phyloP scores from a whole-genome alignment of 805 yeast species.

The Wickerhamiella occidentalis region DNA sequence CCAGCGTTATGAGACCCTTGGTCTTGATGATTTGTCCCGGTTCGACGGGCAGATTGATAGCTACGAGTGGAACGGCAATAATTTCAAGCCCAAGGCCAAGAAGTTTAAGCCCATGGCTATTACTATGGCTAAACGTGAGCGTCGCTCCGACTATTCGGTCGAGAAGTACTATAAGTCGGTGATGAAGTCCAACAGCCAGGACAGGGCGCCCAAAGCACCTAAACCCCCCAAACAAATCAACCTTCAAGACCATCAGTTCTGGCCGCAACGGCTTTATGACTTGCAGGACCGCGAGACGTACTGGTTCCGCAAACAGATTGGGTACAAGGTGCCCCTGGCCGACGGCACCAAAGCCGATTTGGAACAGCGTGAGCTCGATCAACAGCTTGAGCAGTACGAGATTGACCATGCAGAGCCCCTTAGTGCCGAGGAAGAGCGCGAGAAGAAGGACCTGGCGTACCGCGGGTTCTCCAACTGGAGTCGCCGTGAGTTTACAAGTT shows the following conservation, averaged over 20 bases:
- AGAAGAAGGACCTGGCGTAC: constrained; percentile 43
- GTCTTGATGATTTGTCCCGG: constrained; percentile 86
- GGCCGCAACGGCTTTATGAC: constrained; percentile 61
- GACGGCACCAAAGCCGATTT: constrained; percentile 39
- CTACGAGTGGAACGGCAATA: constrained; percentile 93
- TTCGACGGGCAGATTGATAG: constrained; percentile 60
- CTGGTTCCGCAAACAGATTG: constrained; percentile 56
- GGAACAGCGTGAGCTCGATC: constrained; percentile 35
- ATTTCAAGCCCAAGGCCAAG: constrained; percentile 45
- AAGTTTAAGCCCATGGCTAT: constrained; percentile 41
- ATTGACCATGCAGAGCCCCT: constrained; percentile 67
- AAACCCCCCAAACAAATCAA: constrained; percentile 75
- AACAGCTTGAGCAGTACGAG: constrained; percentile 53
- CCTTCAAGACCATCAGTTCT: constrained; percentile 84
- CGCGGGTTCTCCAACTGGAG: constrained; percentile 77
- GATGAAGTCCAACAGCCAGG: constrained; percentile 38
- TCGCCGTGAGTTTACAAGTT: constrained; percentile 75
- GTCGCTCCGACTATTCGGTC: constrained; percentile 57
- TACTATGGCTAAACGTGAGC: constrained; percentile 57
- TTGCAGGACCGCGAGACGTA: constrained; percentile 72
- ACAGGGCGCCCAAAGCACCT: constrained; percentile 45
- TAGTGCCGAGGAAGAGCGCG: constrained; percentile 65
- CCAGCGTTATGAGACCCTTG: constrained; percentile 71
- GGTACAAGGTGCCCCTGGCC: constrained; percentile 50
- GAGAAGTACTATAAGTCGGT: constrained; percentile 80